phyloP scores from a whole-genome alignment of 768 basidiomycete genomes.

The Lactarius sanguifluus region DNA sequence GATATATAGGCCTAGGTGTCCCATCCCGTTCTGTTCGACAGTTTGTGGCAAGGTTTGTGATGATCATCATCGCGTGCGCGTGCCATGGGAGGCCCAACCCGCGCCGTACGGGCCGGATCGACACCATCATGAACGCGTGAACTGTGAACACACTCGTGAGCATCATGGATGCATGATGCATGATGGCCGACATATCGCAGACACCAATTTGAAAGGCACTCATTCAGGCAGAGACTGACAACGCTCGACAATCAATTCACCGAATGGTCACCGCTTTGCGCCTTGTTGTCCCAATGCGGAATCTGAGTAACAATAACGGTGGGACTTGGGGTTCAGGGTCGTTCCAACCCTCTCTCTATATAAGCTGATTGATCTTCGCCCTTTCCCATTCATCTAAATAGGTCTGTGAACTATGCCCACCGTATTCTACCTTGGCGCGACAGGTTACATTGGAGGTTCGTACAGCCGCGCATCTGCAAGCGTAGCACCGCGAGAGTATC shows the following conservation, averaged over 20 bases:
- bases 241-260: background rate
- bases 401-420: conserved; percentile 7
- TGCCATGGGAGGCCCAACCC: too few species aligned
- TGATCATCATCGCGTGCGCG: too few species aligned
- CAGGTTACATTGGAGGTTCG: conserved; percentile 23
- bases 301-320: background rate
- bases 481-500: background rate
- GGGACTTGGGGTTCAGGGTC: background rate
- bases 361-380: background rate
- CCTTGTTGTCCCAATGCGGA: background rate
- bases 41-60: too few species aligned
- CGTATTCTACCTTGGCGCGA: conserved; percentile 24
- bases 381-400: background rate
- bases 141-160: background rate
- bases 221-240: background rate
- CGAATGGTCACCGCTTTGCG: background rate
- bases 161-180: too few species aligned
- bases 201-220: background rate
- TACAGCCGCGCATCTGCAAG: background rate
- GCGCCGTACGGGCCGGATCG: background rate
- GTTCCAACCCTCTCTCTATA: background rate
- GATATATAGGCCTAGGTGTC: background rate
- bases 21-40: background rate
- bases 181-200: background rate
- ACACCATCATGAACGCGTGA: background rate